Conservation (phyloP, 73 alveolate genomes). For the Effrenium voratum region DNA sequence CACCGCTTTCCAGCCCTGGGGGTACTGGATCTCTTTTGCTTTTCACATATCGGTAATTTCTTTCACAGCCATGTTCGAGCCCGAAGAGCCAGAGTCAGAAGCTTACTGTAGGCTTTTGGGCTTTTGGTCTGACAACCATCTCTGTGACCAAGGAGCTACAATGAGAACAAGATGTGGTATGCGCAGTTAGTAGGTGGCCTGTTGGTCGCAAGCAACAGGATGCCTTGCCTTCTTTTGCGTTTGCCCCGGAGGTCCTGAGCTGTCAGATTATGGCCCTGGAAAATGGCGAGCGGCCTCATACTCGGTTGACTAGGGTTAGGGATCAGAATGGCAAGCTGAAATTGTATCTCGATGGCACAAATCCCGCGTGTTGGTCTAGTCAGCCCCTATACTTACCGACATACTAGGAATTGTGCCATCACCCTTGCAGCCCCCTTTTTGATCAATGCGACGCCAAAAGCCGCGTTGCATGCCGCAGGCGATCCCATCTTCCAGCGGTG, state of each 20-base stretch:
- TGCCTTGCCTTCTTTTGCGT: not conserved
- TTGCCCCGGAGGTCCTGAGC: constrained; percentile 12
- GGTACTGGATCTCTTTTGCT: too few relatives aligned
- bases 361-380: too few relatives aligned
- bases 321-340: too few relatives aligned
- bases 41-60: too few relatives aligned
- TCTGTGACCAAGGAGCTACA: constrained; percentile 38
- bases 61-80: constrained; percentile 80
- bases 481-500: constrained; percentile 40
- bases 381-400: too few relatives aligned
- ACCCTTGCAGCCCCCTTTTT: too few relatives aligned
- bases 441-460: too few relatives aligned
- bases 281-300: constrained; percentile 37
- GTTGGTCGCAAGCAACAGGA: not conserved
- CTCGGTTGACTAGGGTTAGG: too few relatives aligned
- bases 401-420: too few relatives aligned
- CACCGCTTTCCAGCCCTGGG: too few relatives aligned
- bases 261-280: not conserved
- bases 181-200: constrained; percentile 31
- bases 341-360: too few relatives aligned
- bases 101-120: not conserved
- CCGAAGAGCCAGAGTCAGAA: constrained; percentile 58
- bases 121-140: not conserved
- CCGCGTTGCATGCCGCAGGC: too few relatives aligned
- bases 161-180: constrained; percentile 87